A percentile compares a stretch with the other conserved stretches of the same genome.
Conservation (phyloP, 2,329 filamentous ascomycete species). For the Hypoxylon sp. region DNA sequence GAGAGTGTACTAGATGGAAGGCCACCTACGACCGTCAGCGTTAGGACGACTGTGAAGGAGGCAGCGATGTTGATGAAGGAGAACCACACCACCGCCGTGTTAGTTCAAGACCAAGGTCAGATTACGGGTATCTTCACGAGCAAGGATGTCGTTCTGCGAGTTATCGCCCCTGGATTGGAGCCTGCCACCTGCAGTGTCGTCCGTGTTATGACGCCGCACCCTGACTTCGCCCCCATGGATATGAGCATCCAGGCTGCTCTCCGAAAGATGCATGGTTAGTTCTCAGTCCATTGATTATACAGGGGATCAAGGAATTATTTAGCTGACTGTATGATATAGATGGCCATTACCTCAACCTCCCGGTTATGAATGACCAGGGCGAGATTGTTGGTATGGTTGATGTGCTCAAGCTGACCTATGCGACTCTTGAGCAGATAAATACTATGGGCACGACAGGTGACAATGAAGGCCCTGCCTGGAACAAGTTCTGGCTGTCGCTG, state of each 20-base stretch:
- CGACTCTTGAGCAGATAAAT: conserved; percentile 97
- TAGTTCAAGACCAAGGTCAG: conserved; percentile 96
- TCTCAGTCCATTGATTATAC: conserved; percentile 1
- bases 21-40: conserved; percentile 94
- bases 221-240: conserved; percentile 97
- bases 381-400: conserved; percentile 99
- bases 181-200: conserved; percentile 97
- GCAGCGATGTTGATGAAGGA: conserved; percentile 98
- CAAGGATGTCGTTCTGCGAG: conserved; percentile 97
- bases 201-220: conserved; percentile 98
- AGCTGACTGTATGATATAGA: conserved; percentile 68
- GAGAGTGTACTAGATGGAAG: conserved; percentile 94
- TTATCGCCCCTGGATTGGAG: conserved; percentile 96
- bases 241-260: conserved; percentile 99
- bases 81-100: conserved; percentile 95
- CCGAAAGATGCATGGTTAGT: conserved; percentile 97
- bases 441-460: conserved; percentile 86
- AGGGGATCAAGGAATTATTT: conserved; percentile 17
- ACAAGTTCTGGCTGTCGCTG: conserved; percentile 99
- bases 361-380: conserved; percentile 96
- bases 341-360: conserved; percentile 97
- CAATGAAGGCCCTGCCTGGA: conserved; percentile 97
- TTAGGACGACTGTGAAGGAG: conserved; percentile 95
- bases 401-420: conserved; percentile 97
- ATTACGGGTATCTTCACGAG: conserved; percentile 99